These are phyloP conservation scores for Candida stauntonica DNA, from an alignment of 805 yeast species.

Conservation along the genomic window DNA sequence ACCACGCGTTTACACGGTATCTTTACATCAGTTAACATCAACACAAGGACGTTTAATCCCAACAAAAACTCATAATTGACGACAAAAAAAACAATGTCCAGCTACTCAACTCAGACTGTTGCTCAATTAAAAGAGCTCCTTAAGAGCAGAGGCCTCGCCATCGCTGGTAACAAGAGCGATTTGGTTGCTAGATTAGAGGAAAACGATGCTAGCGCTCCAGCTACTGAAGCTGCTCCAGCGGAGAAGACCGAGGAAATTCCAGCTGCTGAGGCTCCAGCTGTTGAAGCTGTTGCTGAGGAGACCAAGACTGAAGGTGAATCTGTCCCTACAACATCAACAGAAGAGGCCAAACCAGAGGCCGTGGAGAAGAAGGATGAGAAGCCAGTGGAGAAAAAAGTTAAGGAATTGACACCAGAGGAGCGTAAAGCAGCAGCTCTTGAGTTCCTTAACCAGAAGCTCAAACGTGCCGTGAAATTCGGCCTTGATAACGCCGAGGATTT, in stretches of 20 bases:
- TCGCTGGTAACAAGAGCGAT: constrained; percentile 79
- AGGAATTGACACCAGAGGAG: constrained; percentile 58
- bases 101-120: constrained; percentile 65
- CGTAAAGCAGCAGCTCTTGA: constrained; percentile 65
- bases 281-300: constrained; percentile 7
- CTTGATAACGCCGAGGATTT: constrained; percentile 41
- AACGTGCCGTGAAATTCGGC: constrained; percentile 77
- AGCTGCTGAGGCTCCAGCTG: constrained; percentile 2
- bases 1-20: too few species aligned
- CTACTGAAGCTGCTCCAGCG: too few species aligned
- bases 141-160: constrained; percentile 60
- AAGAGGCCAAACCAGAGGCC: too few species aligned
- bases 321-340: too few species aligned
- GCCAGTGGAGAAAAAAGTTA: constrained; percentile 25
- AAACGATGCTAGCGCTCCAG: constrained; percentile 34
- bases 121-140: constrained; percentile 79
- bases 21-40: background rate
- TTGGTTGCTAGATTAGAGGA: constrained; percentile 61
- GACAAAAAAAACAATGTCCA: constrained; percentile 7
- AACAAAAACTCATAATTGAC: too few species aligned
- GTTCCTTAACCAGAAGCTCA: constrained; percentile 59
- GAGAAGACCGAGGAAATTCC: too few species aligned
- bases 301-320: too few species aligned
- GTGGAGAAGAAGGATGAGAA: constrained; percentile 1
- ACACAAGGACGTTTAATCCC: too few species aligned